These are phyloP conservation scores for Chlorophyllum brunneum DNA, from an alignment of 768 basidiomycete genomes.

Conservation along the genomic window DNA sequence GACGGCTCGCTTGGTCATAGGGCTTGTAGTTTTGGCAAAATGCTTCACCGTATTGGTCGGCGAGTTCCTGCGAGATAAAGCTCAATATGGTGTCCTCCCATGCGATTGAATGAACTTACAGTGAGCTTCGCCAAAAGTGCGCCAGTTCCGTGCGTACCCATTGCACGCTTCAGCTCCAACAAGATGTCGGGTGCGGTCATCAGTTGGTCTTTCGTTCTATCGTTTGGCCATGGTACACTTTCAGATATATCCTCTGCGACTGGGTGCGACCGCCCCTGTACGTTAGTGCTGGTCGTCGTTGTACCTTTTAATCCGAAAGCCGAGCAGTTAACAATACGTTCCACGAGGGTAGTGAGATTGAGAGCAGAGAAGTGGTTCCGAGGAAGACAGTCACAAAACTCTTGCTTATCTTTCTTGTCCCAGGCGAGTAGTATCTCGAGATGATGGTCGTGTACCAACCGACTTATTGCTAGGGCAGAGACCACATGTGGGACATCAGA, in stretches of 20 bases:
- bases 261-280: neutral
- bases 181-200: neutral
- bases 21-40: neutral
- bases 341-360: neutral
- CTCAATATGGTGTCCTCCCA: neutral
- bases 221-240: constrained; percentile 3
- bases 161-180: neutral
- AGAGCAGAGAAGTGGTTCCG: neutral
- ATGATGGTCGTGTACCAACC: constrained; percentile 14
- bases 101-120: neutral
- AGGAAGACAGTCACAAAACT: constrained; percentile 11
- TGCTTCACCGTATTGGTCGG: neutral
- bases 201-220: neutral
- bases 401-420: neutral
- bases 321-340: neutral
- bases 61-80: neutral
- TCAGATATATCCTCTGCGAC: neutral
- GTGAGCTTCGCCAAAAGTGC: neutral
- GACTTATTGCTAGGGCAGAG: neutral
- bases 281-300: neutral
- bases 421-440: constrained; percentile 13
- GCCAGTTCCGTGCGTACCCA: neutral
- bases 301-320: neutral
- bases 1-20: neutral
- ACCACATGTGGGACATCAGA: constrained; percentile 7